Evolutionary conservation across 2,329 filamentous ascomycete genomes (phyloP).

Genomic region (Iodosphaeria phyllophila): DNA sequence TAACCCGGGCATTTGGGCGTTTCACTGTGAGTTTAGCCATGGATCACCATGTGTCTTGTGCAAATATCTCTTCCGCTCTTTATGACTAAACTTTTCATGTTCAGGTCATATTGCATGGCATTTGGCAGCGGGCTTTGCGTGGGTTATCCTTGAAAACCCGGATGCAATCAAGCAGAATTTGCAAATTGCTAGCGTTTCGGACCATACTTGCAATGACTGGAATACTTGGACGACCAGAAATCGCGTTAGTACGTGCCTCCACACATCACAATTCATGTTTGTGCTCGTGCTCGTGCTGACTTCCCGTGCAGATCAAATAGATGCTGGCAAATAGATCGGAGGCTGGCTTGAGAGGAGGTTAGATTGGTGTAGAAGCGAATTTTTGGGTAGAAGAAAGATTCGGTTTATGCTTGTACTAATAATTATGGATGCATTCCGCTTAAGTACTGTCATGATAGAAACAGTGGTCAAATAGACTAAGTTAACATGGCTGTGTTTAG

Average conservation of each 20-base stretch:
- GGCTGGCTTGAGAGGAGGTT: too few relatives aligned
- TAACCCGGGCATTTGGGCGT: slow-evolving; percentile 15
- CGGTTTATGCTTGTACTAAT: too few relatives aligned
- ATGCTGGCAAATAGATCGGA: too few relatives aligned
- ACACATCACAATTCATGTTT: too few relatives aligned
- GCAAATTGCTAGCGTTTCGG: slow-evolving; percentile 4
- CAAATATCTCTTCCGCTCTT: background rate
- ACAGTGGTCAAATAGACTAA: too few relatives aligned
- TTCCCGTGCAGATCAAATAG: too few relatives aligned
- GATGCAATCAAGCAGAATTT: slow-evolving; percentile 7
- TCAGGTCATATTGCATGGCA: slow-evolving; percentile 16
- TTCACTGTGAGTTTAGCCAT: slow-evolving; percentile 14
- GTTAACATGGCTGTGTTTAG: too few relatives aligned
- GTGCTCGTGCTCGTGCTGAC: too few relatives aligned
- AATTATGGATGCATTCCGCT: too few relatives aligned
- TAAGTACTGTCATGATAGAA: too few relatives aligned
- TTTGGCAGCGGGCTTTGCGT: slow-evolving; percentile 15
- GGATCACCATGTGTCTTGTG: background rate
- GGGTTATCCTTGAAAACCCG: slow-evolving; percentile 16
- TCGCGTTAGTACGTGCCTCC: slow-evolving; percentile 3
- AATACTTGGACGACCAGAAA: slow-evolving; percentile 4
- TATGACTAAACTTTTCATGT: background rate
- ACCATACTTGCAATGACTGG: slow-evolving; percentile 5
- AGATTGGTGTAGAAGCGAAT: too few relatives aligned
- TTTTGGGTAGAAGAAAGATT: too few relatives aligned